Evolutionary conservation across 345 rosid species (phyloP).

Genomic region (Lumnitzera racemosa): DNA sequence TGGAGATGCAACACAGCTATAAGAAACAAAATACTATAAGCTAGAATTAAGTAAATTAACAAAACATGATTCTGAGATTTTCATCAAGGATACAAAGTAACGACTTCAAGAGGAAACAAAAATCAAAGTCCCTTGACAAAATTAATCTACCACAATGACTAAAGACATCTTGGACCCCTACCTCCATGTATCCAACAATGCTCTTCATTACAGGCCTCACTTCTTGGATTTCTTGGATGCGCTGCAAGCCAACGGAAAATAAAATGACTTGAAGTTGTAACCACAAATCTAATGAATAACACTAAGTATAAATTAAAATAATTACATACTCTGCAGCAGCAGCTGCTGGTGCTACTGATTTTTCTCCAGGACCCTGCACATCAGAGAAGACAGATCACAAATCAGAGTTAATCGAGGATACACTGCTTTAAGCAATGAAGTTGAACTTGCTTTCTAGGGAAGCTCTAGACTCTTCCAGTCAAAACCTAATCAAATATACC

Average conservation of each 20-base stretch:
- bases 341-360: conserved; percentile 26
- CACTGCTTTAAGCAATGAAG: too few relatives aligned
- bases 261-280: not conserved
- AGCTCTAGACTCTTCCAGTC: not conserved
- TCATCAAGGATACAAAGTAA: conserved; percentile 10
- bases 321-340: conserved; percentile 13
- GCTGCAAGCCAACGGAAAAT: conserved; percentile 22
- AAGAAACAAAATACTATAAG: not conserved
- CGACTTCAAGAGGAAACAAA: conserved; percentile 10
- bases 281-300: not conserved
- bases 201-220: conserved; percentile 16
- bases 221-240: conserved; percentile 48
- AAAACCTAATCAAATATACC: not conserved
- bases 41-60: conserved; percentile 1
- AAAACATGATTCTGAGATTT: conserved; percentile 2
- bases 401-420: not conserved
- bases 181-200: conserved; percentile 1
- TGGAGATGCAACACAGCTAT: not conserved
- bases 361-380: conserved; percentile 54
- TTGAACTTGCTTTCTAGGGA: too few relatives aligned
- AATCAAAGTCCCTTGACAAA: conserved; percentile 13
- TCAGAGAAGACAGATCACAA: not conserved
- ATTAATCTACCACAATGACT: conserved; percentile 16
- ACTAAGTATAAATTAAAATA: not conserved
- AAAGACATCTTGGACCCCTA: conserved; percentile 5